Evolutionary conservation across 2,329 filamentous ascomycete species (phyloP).

Genomic region (Penicillium sp.): DNA sequence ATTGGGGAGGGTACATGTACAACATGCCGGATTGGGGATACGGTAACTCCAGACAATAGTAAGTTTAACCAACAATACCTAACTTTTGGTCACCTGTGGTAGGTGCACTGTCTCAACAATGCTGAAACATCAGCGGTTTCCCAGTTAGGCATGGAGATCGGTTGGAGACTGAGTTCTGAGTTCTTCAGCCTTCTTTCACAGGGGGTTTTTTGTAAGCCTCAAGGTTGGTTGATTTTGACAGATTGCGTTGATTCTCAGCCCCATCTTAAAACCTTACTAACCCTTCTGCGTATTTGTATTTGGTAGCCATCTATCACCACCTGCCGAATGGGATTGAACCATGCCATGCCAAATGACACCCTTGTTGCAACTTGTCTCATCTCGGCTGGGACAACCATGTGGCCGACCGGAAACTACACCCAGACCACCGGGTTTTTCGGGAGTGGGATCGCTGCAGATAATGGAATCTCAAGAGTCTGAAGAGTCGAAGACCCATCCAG

Average conservation of each 20-base stretch:
- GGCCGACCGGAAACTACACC: neutral
- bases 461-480: neutral
- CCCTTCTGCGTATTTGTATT: neutral
- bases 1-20: conserved; percentile 1
- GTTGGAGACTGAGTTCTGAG: neutral
- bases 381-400: neutral
- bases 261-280: neutral
- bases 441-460: neutral
- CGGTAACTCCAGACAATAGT: neutral
- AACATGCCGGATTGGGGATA: conserved; percentile 3
- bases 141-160: neutral
- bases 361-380: neutral
- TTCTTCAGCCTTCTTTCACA: neutral
- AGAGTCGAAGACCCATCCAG: neutral
- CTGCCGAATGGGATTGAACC: neutral
- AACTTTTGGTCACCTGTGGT: too few species aligned
- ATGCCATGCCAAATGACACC: neutral
- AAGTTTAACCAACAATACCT: neutral
- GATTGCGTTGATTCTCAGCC: neutral
- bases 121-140: conserved; percentile 10
- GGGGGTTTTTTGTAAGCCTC: neutral
- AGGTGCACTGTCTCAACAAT: neutral
- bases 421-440: neutral
- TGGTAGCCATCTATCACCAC: neutral
- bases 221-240: neutral